phyloP scores from a whole-genome alignment of 1,284 basidiomycete species.

The Hortiboletus rubellus region DNA sequence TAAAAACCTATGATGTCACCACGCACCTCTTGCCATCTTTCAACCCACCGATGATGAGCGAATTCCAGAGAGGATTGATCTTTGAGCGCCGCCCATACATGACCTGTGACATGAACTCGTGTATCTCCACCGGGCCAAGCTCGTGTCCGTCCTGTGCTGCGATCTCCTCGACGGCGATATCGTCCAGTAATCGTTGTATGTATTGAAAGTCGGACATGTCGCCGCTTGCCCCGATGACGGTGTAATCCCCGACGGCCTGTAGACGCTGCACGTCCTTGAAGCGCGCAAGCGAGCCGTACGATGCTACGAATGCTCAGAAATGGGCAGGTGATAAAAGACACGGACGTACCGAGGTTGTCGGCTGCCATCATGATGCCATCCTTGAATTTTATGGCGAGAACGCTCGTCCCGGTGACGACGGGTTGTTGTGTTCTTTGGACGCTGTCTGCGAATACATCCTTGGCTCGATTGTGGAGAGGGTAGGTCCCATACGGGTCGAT shows the following conservation, averaged over 20 bases:
- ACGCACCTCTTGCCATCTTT: conserved; percentile 75
- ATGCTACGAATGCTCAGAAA: conserved; percentile 57
- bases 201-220: conserved; percentile 99
- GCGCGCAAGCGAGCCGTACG: conserved; percentile 95
- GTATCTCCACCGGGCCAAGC: conserved; percentile 88
- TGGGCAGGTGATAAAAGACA: not conserved
- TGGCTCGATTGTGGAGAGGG: conserved; percentile 54
- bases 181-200: conserved; percentile 78
- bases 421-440: conserved; percentile 86
- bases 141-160: conserved; percentile 81
- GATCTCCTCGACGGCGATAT: conserved; percentile 77
- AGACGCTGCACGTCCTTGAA: conserved; percentile 96
- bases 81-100: conserved; percentile 91
- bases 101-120: conserved; percentile 88
- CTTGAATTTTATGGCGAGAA: conserved; percentile 92
- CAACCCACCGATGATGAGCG: conserved; percentile 90
- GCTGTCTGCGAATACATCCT: conserved; percentile 60
- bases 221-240: conserved; percentile 89
- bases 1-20: not conserved
- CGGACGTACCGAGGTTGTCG: conserved; percentile 82
- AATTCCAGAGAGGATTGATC: conserved; percentile 96
- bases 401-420: conserved; percentile 95
- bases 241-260: conserved; percentile 79
- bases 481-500: conserved; percentile 73
- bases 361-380: conserved; percentile 99